Evolutionary conservation across 1,284 basidiomycete species (phyloP).

Genomic region (Boletus semigastroideus): DNA sequence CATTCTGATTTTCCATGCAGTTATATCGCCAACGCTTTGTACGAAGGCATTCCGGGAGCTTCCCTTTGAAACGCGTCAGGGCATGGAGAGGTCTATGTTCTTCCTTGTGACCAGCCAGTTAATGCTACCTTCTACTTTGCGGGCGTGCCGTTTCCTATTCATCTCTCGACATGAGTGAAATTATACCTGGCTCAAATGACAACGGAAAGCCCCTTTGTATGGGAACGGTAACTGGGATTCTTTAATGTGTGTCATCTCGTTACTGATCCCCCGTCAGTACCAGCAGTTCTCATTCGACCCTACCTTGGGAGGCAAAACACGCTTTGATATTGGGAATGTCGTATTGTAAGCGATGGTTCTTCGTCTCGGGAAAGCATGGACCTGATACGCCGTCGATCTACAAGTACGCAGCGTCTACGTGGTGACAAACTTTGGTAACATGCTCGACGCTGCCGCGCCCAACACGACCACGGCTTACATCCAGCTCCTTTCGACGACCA

Average conservation of each 20-base stretch:
- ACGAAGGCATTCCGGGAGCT: constrained; percentile 50
- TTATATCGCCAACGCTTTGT: constrained; percentile 54
- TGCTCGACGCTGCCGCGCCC: no score
- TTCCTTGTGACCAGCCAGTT: constrained; percentile 60
- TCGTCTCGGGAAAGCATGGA: no score
- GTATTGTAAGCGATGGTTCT: constrained; percentile 43
- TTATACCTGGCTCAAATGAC: constrained; percentile 25
- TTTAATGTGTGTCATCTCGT: not conserved
- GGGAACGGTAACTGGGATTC: constrained; percentile 43
- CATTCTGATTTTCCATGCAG: constrained; percentile 32
- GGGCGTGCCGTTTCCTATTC: constrained; percentile 53
- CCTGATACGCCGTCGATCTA: no score
- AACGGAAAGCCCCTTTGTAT: constrained; percentile 42
- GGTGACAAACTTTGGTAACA: no score
- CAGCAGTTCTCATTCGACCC: constrained; percentile 42
- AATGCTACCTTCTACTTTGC: constrained; percentile 61
- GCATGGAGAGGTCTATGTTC: constrained; percentile 51
- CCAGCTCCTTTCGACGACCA: no score
- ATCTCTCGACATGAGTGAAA: constrained; percentile 40
- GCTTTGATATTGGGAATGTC: constrained; percentile 52
- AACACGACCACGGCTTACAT: no score
- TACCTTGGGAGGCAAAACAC: constrained; percentile 38
- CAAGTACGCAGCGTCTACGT: no score
- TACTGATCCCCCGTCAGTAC: constrained; percentile 40
- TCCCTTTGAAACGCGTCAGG: constrained; percentile 43